Conservation (phyloP, 768 basidiomycete species). For the Rhodosporidiobolus sp. region DNA sequence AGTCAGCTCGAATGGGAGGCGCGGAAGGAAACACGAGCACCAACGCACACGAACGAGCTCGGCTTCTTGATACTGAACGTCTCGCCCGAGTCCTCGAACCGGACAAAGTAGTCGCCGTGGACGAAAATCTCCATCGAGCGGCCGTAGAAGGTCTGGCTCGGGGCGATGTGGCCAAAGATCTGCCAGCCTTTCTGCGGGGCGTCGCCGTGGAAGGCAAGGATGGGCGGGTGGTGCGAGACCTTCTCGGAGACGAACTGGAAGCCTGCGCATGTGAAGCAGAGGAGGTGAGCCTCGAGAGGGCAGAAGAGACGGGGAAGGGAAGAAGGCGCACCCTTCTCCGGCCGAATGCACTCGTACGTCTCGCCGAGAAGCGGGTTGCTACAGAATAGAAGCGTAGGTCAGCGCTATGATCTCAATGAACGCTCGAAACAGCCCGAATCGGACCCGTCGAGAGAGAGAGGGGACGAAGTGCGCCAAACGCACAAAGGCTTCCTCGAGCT, state of each 20-base stretch:
- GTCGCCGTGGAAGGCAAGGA: slow-evolving; percentile 38
- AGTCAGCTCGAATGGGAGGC: background rate
- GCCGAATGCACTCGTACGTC: slow-evolving; percentile 85
- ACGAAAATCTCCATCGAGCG: slow-evolving; percentile 35
- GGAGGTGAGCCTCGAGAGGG: background rate
- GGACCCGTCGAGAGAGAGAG: background rate
- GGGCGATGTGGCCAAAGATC: slow-evolving; percentile 28
- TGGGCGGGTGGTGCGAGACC: slow-evolving; percentile 84
- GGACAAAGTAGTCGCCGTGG: slow-evolving; percentile 32
- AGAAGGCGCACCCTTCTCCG: slow-evolving; percentile 69
- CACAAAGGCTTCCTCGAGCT: slow-evolving; percentile 80
- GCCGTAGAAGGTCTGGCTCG: slow-evolving; percentile 43
- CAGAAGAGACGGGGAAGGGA: slow-evolving; percentile 62
- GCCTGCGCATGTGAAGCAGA: slow-evolving; percentile 20
- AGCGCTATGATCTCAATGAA: background rate
- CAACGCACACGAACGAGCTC: slow-evolving; percentile 36
- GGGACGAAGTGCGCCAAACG: background rate
- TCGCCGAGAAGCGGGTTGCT: slow-evolving; percentile 76
- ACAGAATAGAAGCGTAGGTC: background rate
- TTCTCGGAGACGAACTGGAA: slow-evolving; percentile 63
- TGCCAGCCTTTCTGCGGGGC: slow-evolving; percentile 33
- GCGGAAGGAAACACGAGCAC: background rate
- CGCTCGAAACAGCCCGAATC: background rate
- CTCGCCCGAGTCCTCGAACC: slow-evolving; percentile 28
- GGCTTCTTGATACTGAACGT: slow-evolving; percentile 30